Conservation (phyloP, 2,329 filamentous ascomycete species). For the Fusarium globosum region DNA sequence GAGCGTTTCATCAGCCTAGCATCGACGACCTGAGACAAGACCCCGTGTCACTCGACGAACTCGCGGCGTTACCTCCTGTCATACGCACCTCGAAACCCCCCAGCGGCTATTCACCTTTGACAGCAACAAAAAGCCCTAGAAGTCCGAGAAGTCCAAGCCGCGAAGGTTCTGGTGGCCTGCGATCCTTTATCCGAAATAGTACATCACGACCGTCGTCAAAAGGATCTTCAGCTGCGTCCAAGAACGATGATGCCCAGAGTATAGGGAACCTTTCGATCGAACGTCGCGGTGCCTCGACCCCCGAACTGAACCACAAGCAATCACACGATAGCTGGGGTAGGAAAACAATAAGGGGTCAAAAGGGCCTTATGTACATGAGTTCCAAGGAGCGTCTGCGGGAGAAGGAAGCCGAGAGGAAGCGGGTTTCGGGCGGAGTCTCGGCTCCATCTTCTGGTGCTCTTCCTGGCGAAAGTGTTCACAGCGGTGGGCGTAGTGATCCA, state of each 20-base stretch:
- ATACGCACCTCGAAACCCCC: slow-evolving; percentile 85
- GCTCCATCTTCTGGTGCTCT: slow-evolving; percentile 48
- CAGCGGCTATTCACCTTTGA: slow-evolving; percentile 78
- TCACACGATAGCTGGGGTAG: slow-evolving; percentile 73
- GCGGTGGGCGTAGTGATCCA: slow-evolving; percentile 56
- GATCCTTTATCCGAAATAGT: slow-evolving; percentile 67
- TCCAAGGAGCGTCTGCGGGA: slow-evolving; percentile 75
- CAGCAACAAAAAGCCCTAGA: slow-evolving; percentile 66
- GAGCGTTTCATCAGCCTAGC: slow-evolving; percentile 67
- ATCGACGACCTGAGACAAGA: slow-evolving; percentile 62
- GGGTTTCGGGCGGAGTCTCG: slow-evolving; percentile 49
- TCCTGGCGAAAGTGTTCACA: slow-evolving; percentile 52
- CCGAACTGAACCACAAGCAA: slow-evolving; percentile 63
- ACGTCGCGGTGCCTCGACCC: slow-evolving; percentile 60
- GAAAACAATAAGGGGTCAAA: slow-evolving; percentile 64
- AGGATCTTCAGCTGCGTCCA: slow-evolving; percentile 64
- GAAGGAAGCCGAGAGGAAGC: slow-evolving; percentile 71
- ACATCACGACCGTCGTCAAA: slow-evolving; percentile 67
- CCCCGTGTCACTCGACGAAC: slow-evolving; percentile 64
- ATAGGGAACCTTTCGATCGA: slow-evolving; percentile 74
- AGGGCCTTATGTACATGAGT: slow-evolving; percentile 77
- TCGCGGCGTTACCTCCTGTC: slow-evolving; percentile 74
- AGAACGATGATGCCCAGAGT: slow-evolving; percentile 68
- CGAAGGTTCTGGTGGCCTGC: slow-evolving; percentile 63
- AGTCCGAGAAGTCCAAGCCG: slow-evolving; percentile 62